Evolutionary conservation across 805 yeast genomes (phyloP).

Genomic region (Brettanomyces bruxellensis): DNA sequence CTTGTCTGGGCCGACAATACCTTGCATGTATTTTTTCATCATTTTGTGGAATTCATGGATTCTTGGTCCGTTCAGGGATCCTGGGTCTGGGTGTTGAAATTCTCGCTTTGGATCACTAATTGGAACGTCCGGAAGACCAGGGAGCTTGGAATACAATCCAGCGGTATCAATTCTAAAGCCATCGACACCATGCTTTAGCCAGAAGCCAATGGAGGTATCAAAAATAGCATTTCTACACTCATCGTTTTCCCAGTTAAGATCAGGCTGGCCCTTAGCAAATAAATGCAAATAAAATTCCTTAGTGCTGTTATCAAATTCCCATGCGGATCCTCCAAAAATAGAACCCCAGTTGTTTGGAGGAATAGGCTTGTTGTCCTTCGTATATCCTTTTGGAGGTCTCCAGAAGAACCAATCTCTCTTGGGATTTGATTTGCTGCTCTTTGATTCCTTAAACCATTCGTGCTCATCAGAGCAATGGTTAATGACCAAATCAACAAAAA

Average conservation of each 20-base stretch:
- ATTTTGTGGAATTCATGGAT: slow-evolving; percentile 50
- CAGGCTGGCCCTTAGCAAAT: slow-evolving; percentile 48
- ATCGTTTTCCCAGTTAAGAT: slow-evolving; percentile 51
- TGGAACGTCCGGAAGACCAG: neutral
- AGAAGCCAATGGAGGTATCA: neutral
- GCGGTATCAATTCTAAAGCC: slow-evolving; percentile 42
- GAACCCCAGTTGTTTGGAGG: slow-evolving; percentile 52
- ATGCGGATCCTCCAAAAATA: slow-evolving; percentile 44
- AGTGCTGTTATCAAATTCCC: slow-evolving; percentile 46
- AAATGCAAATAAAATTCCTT: slow-evolving; percentile 47
- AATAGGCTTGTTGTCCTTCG: slow-evolving; percentile 39
- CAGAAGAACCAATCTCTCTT: slow-evolving; percentile 58
- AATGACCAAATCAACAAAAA: slow-evolving; percentile 47
- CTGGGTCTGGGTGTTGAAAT: slow-evolving; percentile 31
- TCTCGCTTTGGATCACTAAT: neutral
- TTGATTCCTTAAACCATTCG: slow-evolving; percentile 49
- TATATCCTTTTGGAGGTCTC: slow-evolving; percentile 37
- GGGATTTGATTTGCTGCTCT: slow-evolving; percentile 39
- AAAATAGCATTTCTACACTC: slow-evolving; percentile 23
- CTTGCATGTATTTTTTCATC: slow-evolving; percentile 20
- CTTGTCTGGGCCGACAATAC: slow-evolving; percentile 33
- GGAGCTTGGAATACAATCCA: slow-evolving; percentile 19
- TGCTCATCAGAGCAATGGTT: slow-evolving; percentile 51
- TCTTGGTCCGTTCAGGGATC: slow-evolving; percentile 7
- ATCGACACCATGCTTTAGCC: slow-evolving; percentile 35